A percentile compares a stretch with the other conserved stretches of the same genome.
Evolutionary conservation across 495 filamentous ascomycete genomes (phyloP).

Genomic region (Thermochaetoides thermophila): DNA sequence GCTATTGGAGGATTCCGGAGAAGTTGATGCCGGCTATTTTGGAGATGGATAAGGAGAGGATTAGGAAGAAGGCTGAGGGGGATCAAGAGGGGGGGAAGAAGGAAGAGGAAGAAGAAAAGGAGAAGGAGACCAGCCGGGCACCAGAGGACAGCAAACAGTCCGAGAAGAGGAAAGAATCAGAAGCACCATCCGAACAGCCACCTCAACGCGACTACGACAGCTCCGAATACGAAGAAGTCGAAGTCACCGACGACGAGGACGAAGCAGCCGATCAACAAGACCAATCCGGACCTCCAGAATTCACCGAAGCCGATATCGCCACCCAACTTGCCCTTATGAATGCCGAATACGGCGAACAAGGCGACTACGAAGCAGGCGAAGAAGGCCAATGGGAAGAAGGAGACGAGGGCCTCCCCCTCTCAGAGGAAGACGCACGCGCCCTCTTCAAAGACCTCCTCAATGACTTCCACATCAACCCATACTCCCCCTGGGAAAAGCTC

Average conservation of each 20-base stretch:
- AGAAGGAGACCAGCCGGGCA: constrained; percentile 2
- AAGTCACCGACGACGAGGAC: constrained; percentile 60
- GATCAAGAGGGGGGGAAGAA: constrained; percentile 1
- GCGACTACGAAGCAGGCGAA: constrained; percentile 48
- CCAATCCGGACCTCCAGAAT: constrained; percentile 53
- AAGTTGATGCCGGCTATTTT: constrained; percentile 69
- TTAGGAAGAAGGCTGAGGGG: constrained; percentile 32
- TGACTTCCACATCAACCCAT: constrained; percentile 71
- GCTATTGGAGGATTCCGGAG: constrained; percentile 82
- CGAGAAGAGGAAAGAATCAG: neutral
- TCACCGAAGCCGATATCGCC: constrained; percentile 89
- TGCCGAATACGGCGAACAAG: constrained; percentile 54
- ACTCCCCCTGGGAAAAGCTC: constrained; percentile 79
- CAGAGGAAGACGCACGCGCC: constrained; percentile 49
- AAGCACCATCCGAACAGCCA: neutral
- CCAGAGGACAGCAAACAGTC: constrained; percentile 1
- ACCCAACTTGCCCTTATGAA: constrained; percentile 83
- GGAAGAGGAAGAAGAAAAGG: neutral
- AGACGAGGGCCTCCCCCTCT: constrained; percentile 50
- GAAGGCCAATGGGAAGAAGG: constrained; percentile 56
- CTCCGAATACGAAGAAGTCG: constrained; percentile 75
- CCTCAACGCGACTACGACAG: constrained; percentile 25
- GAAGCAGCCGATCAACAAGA: constrained; percentile 24
- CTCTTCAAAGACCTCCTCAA: constrained; percentile 78
- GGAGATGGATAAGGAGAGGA: constrained; percentile 47